phyloP scores from a whole-genome alignment of 768 basidiomycete species.

The Royoungia palumana region DNA sequence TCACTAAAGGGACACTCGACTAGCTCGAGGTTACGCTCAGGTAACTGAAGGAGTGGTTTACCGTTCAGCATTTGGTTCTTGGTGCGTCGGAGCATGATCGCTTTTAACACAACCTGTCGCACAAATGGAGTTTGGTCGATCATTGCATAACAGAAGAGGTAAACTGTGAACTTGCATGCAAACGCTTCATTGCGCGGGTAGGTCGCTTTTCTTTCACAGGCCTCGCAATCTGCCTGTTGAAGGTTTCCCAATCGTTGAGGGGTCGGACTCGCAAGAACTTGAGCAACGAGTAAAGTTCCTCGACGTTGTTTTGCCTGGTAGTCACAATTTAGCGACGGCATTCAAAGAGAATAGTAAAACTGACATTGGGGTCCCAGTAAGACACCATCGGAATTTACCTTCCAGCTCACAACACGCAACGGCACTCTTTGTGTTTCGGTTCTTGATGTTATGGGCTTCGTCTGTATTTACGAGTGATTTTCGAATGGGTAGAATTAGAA shows the following conservation, averaged over 20 bases:
- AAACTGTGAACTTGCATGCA: conserved; percentile 52
- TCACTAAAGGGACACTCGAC: conserved; percentile 75
- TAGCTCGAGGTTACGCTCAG: conserved; percentile 65
- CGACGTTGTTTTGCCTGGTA: conserved; percentile 80
- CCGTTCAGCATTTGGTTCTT: conserved; percentile 76
- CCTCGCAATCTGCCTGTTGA: conserved; percentile 73
- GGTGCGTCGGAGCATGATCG: conserved; percentile 85
- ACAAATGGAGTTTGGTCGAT: neutral
- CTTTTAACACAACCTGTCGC: conserved; percentile 69
- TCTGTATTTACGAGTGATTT: conserved; percentile 43
- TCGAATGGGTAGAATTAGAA: neutral
- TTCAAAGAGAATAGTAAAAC: conserved; percentile 4
- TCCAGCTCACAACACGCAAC: conserved; percentile 76
- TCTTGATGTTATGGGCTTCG: conserved; percentile 95
- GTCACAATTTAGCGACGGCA: neutral
- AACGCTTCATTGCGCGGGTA: conserved; percentile 71
- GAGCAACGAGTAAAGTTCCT: conserved; percentile 85
- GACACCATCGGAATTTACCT: conserved; percentile 80
- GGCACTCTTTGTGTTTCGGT: conserved; percentile 71
- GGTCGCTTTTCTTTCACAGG: conserved; percentile 72
- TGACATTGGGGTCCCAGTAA: conserved; percentile 81
- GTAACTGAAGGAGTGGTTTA: conserved; percentile 77
- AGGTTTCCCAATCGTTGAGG: conserved; percentile 72
- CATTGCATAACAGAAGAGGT: neutral
- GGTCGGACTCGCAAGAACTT: conserved; percentile 86